These are phyloP conservation scores for Scheffersomyces stambukii DNA, from an alignment of 1,139 yeast species.

Conservation along the genomic window DNA sequence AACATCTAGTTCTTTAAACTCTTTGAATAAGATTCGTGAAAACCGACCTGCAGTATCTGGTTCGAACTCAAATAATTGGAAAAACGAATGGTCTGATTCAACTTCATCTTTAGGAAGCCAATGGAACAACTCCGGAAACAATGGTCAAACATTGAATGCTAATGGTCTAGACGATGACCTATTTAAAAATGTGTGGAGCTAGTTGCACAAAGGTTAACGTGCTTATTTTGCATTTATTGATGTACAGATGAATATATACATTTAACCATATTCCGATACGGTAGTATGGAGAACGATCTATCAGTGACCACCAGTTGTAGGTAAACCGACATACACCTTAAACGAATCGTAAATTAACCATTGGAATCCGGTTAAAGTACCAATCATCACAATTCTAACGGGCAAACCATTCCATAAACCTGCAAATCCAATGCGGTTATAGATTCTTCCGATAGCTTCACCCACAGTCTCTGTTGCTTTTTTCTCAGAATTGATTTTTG, in stretches of 20 bases:
- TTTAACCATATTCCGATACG: neutral
- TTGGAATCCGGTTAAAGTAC: slow-evolving; percentile 94
- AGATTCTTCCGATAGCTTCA: slow-evolving; percentile 68
- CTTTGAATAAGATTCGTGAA: no score
- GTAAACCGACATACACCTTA: slow-evolving; percentile 85
- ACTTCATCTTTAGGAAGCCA: slow-evolving; percentile 7
- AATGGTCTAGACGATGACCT: slow-evolving; percentile 38
- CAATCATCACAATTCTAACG: slow-evolving; percentile 92
- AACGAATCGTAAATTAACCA: slow-evolving; percentile 95
- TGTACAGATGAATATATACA: no score
- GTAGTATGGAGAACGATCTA: neutral
- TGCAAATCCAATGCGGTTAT: slow-evolving; percentile 73
- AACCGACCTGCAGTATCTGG: no score
- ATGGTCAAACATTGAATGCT: slow-evolving; percentile 2
- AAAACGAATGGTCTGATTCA: slow-evolving; percentile 37
- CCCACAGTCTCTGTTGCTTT: slow-evolving; percentile 62
- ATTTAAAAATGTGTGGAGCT: slow-evolving; percentile 58
- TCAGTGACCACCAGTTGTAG: slow-evolving; percentile 78
- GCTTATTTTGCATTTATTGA: no score
- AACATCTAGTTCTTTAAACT: slow-evolving; percentile 3
- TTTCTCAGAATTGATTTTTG: slow-evolving; percentile 79
- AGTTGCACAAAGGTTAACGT: slow-evolving; percentile 4
- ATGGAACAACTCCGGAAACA: slow-evolving; percentile 1
- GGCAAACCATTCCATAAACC: slow-evolving; percentile 96
- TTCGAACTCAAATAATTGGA: slow-evolving; percentile 26